phyloP scores from a whole-genome alignment of 257 asterid genomes.

The Solanum medicagineum region DNA sequence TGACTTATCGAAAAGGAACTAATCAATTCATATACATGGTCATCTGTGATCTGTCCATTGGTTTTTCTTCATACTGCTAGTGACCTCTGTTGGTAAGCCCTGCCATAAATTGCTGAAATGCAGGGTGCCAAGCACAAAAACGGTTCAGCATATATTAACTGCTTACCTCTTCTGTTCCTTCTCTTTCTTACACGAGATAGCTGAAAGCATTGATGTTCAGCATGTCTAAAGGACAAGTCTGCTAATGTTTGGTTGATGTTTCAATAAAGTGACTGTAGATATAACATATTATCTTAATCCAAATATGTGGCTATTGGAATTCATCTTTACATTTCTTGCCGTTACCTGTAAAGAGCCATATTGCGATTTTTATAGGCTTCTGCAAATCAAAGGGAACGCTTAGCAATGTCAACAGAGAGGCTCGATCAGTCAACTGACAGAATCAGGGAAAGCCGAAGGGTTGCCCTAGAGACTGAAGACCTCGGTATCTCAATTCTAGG shows the following conservation, averaged over 20 bases:
- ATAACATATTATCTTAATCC: neutral
- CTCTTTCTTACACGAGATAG: neutral
- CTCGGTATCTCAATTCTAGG: slow-evolving; percentile 81
- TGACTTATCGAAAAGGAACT: neutral
- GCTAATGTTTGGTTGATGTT: neutral
- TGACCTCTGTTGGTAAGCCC: neutral
- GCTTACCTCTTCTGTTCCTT: neutral
- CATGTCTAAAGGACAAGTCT: neutral
- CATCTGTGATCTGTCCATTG: neutral
- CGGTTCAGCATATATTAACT: neutral
- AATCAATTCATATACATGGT: neutral
- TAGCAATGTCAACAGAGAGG: slow-evolving; percentile 78
- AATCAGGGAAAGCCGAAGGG: slow-evolving; percentile 63
- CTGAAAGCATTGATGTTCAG: neutral
- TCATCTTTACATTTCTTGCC: neutral
- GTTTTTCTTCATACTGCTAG: neutral
- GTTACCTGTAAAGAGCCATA: neutral
- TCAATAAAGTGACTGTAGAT: neutral
- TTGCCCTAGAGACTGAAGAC: slow-evolving; percentile 87
- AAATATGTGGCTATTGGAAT: neutral
- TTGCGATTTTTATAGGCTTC: slow-evolving; percentile 40
- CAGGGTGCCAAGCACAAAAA: neutral
- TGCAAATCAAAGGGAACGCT: slow-evolving; percentile 72
- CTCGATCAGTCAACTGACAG: slow-evolving; percentile 70
- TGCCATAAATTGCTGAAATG: neutral